Evolutionary conservation across 768 basidiomycete species (phyloP), one percentile per base, ranked within the genome.

Genomic region (Leucosporidium scottii): DNA sequence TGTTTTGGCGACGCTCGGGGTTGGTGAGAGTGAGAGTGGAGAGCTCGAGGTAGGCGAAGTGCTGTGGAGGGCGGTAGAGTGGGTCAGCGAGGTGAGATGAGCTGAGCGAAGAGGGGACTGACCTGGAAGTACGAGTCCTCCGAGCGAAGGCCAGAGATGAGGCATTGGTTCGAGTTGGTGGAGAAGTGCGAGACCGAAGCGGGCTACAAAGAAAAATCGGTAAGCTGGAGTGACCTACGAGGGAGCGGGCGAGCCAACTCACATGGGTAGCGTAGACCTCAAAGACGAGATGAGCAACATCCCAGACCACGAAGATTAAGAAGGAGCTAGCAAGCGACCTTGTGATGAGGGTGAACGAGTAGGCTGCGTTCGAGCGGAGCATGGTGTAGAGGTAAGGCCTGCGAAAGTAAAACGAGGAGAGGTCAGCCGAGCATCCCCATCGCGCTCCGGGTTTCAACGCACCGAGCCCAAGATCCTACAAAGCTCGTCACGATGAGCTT

Each of bases 21-120:
- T 67, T 53, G 6, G 34, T 60, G 5, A 66, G 61, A n/a, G 65
- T 69, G 12, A 74, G 58, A 15, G 34, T 10, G 12, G 62, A 31
- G 3, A 74, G 65, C 62, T 74, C 73, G 61, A 69, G 73, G 67
- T 59, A 70, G 21, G 73, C 70, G 30, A 74, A 66, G 44, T 62
- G 60, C 67, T 71, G 51, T 36, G 15, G 5, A 9, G 9, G 58
- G 23, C n/a, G n/a, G 9, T 44, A 13, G n/a, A 13, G 7, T n/a
- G 39, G 17, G 36, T 25, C 25, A 27, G 15, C 49, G 21, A 31
- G 56, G 10, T 25, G 28, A 62, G 39, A 17, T 1, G 0, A 15
- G 44, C 5, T 39, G 39, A 15, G 39, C 39, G 39, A 44, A 15
- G 34, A 56, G 21, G 27, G 0, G 10, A 20, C 70, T n/a, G 1